phyloP scores from a whole-genome alignment of 805 yeast species.

The Pichia rugopelliculosa region DNA sequence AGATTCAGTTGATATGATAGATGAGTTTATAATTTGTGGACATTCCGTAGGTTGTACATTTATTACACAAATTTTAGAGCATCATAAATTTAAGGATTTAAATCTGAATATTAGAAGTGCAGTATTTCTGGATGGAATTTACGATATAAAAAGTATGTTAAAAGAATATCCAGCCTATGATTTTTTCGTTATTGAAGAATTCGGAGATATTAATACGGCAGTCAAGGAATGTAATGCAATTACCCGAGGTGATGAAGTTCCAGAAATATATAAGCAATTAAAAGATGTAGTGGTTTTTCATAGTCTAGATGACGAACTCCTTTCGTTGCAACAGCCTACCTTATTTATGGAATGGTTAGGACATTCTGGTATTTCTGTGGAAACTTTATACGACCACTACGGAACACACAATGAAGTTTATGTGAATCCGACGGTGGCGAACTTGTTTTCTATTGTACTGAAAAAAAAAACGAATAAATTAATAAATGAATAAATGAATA shows the following conservation, averaged over 20 bases:
- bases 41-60: constrained; percentile 81
- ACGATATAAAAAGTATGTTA: constrained; percentile 41
- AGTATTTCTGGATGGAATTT: constrained; percentile 64
- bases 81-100: no score
- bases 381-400: constrained; percentile 30
- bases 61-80: constrained; percentile 42
- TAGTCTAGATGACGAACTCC: constrained; percentile 59
- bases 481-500: no score
- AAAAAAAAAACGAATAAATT: no score
- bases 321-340: constrained; percentile 44
- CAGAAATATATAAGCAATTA: constrained; percentile 7
- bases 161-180: constrained; percentile 56
- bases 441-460: no score
- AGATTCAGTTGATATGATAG: constrained; percentile 12
- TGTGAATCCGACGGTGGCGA: constrained; percentile 19
- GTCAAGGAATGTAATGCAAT: constrained; percentile 14
- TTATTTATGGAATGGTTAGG: constrained; percentile 31
- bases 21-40: constrained; percentile 41
- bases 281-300: constrained; percentile 40
- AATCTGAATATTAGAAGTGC: constrained; percentile 18
- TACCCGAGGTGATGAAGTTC: constrained; percentile 3
- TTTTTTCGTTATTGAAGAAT: constrained; percentile 54
- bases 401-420: constrained; percentile 68
- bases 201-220: constrained; percentile 22
- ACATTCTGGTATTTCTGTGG: constrained; percentile 9